These are phyloP conservation scores for Omphalea diandra DNA, from an alignment of 441 rosid species.

Conservation along the genomic window DNA sequence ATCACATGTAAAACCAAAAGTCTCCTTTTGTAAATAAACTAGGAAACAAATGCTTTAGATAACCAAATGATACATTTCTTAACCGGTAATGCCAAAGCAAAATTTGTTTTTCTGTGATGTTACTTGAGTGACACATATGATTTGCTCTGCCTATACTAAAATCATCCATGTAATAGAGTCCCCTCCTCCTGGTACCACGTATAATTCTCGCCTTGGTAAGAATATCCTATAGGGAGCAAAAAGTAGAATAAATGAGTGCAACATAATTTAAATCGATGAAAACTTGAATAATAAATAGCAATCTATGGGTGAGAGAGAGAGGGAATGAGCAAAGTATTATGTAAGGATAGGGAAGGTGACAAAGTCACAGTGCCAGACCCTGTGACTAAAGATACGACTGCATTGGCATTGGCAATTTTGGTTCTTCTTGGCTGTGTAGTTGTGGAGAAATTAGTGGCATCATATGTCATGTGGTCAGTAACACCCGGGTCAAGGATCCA, in stretches of 20 bases:
- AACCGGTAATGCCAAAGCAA: background rate
- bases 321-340: background rate
- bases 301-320: background rate
- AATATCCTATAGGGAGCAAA: background rate
- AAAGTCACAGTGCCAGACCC: background rate
- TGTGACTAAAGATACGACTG: background rate
- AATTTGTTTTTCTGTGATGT: background rate
- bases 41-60: background rate
- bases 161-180: background rate
- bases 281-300: background rate
- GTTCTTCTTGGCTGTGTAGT: background rate
- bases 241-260: background rate
- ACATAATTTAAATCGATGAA: background rate
- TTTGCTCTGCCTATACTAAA: background rate
- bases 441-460: background rate
- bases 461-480: conserved; percentile 3
- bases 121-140: background rate
- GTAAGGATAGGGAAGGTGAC: background rate
- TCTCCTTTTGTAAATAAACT: background rate
- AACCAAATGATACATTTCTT: background rate
- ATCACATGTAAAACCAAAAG: no score
- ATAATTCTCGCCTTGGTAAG: background rate
- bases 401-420: background rate
- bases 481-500: conserved; percentile 3
- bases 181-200: background rate